Conservation (phyloP, 495 filamentous ascomycete genomes). For the Cercophora samala region DNA sequence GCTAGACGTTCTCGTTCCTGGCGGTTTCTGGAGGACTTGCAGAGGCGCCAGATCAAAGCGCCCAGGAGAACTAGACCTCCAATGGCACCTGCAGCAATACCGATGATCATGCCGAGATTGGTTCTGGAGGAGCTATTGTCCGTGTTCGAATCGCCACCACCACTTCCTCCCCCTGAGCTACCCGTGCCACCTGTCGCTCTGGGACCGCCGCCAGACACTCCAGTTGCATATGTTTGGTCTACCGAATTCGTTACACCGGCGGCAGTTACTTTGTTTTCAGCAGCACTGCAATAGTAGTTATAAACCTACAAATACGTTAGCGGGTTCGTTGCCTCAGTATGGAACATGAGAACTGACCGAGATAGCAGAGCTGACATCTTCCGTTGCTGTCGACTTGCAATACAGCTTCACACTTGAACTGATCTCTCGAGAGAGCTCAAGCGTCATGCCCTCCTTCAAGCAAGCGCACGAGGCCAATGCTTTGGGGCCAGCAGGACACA, state of each 20-base stretch:
- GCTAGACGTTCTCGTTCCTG: not conserved
- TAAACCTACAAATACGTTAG: slow-evolving; percentile 29
- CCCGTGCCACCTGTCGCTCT: not conserved
- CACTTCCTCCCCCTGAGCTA: slow-evolving; percentile 9
- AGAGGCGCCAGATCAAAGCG: slow-evolving; percentile 36
- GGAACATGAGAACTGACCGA: not conserved
- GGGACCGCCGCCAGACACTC: slow-evolving; percentile 14
- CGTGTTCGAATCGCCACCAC: slow-evolving; percentile 2
- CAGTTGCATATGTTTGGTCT: slow-evolving; percentile 24
- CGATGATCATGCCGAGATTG: slow-evolving; percentile 34
- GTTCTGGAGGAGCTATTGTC: slow-evolving; percentile 15
- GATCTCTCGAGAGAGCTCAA: slow-evolving; percentile 34
- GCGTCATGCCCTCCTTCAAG: slow-evolving; percentile 44
- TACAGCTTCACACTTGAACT: slow-evolving; percentile 38
- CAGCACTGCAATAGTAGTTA: slow-evolving; percentile 48
- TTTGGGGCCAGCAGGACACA: slow-evolving; percentile 43
- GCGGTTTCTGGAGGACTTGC: slow-evolving; percentile 17
- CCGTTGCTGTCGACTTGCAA: slow-evolving; percentile 44
- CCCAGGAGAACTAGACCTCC: slow-evolving; percentile 34
- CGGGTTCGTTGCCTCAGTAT: not conserved
- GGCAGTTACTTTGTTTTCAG: slow-evolving; percentile 36
- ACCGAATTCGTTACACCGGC: slow-evolving; percentile 40
- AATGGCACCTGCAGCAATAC: slow-evolving; percentile 38
- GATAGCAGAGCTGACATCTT: slow-evolving; percentile 46
- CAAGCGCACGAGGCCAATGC: slow-evolving; percentile 50